phyloP scores from a whole-genome alignment of 306 rosid genomes.

The Bauhinia variegata region DNA sequence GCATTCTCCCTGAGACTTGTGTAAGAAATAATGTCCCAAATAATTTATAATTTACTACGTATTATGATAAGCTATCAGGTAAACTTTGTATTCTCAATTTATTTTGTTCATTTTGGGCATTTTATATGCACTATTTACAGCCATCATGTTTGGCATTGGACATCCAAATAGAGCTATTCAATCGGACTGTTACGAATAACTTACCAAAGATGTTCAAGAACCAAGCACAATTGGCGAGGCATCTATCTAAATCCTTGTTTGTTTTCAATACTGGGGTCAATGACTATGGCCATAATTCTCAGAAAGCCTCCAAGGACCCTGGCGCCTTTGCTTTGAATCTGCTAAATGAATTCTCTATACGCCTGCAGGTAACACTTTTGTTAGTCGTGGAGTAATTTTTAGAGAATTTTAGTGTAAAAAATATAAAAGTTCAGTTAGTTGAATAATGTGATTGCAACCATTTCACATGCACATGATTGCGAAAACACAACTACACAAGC shows the following conservation, averaged over 20 bases:
- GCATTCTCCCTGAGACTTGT: constrained; percentile 40
- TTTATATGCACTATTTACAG: constrained; percentile 8
- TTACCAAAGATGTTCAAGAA: constrained; percentile 22
- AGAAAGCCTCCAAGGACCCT: constrained; percentile 20
- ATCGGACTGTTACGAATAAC: constrained; percentile 22
- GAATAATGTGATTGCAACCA: neutral
- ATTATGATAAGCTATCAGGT: neutral
- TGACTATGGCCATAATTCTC: constrained; percentile 9
- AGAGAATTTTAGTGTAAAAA: neutral
- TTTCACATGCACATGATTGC: neutral
- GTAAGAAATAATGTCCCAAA: neutral
- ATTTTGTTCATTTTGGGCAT: neutral
- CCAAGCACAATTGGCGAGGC: constrained; percentile 17
- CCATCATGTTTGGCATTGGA: constrained; percentile 10
- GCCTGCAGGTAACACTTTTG: constrained; percentile 31
- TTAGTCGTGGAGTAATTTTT: neutral
- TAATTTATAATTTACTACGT: no score
- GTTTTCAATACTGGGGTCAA: constrained; percentile 31
- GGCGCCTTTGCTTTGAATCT: constrained; percentile 6
- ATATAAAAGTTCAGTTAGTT: neutral
- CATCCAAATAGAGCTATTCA: constrained; percentile 29
- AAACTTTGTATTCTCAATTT: neutral
- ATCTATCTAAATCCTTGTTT: constrained; percentile 43
- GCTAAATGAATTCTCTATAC: constrained; percentile 27
- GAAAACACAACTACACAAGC: neutral